Conservation (phyloP, 2,329 filamentous ascomycete genomes). For the Simplicillium sp. region DNA sequence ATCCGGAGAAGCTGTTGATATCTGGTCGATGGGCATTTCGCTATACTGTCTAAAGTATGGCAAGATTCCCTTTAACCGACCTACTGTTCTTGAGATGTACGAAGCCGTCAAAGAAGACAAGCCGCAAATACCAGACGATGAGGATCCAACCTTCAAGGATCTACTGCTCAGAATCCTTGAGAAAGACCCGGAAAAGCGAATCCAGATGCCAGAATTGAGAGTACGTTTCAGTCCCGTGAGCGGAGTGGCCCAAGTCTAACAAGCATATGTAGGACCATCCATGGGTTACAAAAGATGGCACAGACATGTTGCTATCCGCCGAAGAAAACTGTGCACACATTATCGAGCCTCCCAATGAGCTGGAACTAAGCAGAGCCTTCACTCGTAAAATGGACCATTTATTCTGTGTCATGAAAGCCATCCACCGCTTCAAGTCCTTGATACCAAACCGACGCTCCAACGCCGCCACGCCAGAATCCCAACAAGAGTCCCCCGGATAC, state of each 20-base stretch:
- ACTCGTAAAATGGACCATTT: slow-evolving; percentile 83
- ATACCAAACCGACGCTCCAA: slow-evolving; percentile 26
- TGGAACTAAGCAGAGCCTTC: slow-evolving; percentile 84
- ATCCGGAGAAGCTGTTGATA: slow-evolving; percentile 81
- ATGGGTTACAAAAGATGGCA: slow-evolving; percentile 80
- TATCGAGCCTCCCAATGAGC: slow-evolving; percentile 76
- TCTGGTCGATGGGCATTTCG: slow-evolving; percentile 98
- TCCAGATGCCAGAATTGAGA: slow-evolving; percentile 72
- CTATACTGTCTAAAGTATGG: slow-evolving; percentile 90
- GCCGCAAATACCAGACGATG: slow-evolving; percentile 50
- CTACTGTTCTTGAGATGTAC: slow-evolving; percentile 76
- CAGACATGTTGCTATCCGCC: slow-evolving; percentile 66
- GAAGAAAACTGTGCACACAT: slow-evolving; percentile 80
- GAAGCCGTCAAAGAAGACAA: slow-evolving; percentile 72
- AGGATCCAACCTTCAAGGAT: slow-evolving; percentile 61
- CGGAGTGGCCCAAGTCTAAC: too few relatives aligned
- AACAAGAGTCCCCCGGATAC: background rate
- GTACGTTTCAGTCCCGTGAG: slow-evolving; percentile 51
- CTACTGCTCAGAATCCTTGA: slow-evolving; percentile 67
- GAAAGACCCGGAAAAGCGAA: slow-evolving; percentile 76
- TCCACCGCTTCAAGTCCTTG: slow-evolving; percentile 76
- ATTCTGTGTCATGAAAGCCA: slow-evolving; percentile 84
- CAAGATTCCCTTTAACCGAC: slow-evolving; percentile 73
- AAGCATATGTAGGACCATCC: slow-evolving; percentile 59
- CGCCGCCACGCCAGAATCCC: background rate